Conservation (phyloP, 1,284 basidiomycete genomes). For the Cerioporus squamosus region DNA sequence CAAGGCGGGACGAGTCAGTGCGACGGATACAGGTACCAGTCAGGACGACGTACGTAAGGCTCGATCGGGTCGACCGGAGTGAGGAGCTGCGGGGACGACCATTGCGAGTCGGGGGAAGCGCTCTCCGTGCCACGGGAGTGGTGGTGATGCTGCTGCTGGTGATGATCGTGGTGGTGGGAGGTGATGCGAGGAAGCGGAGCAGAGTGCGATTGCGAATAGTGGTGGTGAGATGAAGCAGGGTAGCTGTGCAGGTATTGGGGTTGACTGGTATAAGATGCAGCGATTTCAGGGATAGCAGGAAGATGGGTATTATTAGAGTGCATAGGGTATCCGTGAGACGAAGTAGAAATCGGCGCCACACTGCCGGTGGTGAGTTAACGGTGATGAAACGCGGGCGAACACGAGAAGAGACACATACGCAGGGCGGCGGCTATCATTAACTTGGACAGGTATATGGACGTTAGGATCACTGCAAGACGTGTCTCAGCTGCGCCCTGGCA, state of each 20-base stretch:
- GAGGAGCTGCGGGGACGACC: slow-evolving; percentile 36
- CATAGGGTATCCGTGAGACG: slow-evolving; percentile 34
- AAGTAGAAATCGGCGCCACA: slow-evolving; percentile 19
- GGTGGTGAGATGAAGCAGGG: slow-evolving; percentile 51
- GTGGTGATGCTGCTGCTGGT: slow-evolving; percentile 10
- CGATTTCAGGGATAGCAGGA: slow-evolving; percentile 62
- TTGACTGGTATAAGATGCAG: slow-evolving; percentile 38
- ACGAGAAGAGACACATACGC: slow-evolving; percentile 42
- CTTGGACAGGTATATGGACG: slow-evolving; percentile 22
- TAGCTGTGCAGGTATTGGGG: slow-evolving; percentile 40
- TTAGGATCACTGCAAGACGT: slow-evolving; percentile 20
- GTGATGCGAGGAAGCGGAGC: slow-evolving; percentile 28
- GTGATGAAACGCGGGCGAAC: not conserved
- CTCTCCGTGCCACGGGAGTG: slow-evolving; percentile 26
- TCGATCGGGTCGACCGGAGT: slow-evolving; percentile 55
- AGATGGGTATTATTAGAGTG: slow-evolving; percentile 47
- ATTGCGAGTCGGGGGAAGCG: slow-evolving; percentile 27
- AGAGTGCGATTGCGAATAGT: slow-evolving; percentile 44
- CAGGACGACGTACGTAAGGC: slow-evolving; percentile 56
- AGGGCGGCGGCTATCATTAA: slow-evolving; percentile 45
- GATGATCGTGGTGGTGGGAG: slow-evolving; percentile 26
- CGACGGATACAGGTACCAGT: not conserved
- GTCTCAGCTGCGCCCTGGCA: not conserved
- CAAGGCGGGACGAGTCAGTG: not conserved
- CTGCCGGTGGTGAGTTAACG: slow-evolving; percentile 14